Evolutionary conservation across 164 flowering plant species (phyloP).

Genomic region (Saururus chinensis): DNA sequence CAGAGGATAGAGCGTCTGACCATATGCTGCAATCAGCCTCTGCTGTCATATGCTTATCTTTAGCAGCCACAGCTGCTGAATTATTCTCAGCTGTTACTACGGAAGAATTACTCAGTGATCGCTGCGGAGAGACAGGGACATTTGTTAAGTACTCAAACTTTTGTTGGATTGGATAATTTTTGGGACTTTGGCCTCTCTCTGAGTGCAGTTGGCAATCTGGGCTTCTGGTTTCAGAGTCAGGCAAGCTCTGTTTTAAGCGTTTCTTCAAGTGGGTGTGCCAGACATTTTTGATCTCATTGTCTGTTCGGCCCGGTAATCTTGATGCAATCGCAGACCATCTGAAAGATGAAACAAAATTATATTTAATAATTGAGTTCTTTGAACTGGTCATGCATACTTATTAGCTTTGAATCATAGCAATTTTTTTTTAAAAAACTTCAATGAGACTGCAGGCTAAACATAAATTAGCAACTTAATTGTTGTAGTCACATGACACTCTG

Average conservation of each 20-base stretch:
- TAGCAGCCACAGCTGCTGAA: slow-evolving; percentile 2
- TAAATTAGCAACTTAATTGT: not conserved
- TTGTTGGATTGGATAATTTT: not conserved
- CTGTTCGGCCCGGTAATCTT: not conserved
- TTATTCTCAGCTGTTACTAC: slow-evolving; percentile 4
- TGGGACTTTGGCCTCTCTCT: too few relatives aligned
- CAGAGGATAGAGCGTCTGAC: slow-evolving; percentile 20
- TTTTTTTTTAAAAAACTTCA: too few relatives aligned
- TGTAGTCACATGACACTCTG: not conserved
- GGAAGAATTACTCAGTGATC: slow-evolving; percentile 9
- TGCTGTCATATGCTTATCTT: slow-evolving; percentile 12
- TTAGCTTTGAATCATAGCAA: too few relatives aligned
- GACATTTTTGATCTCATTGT: slow-evolving; percentile 2
- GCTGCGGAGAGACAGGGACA: slow-evolving; percentile 18
- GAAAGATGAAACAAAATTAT: not conserved
- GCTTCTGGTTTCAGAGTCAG: slow-evolving; percentile 7
- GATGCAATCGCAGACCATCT: slow-evolving; percentile 4
- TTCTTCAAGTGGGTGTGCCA: slow-evolving; percentile 16
- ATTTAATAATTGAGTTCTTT: too few relatives aligned
- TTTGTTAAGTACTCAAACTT: not conserved
- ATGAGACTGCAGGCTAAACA: not conserved
- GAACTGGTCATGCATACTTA: too few relatives aligned
- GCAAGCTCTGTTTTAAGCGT: slow-evolving; percentile 14
- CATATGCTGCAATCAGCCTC: slow-evolving; percentile 39
- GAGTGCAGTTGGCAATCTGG: not conserved